Evolutionary conservation across 2,329 filamentous ascomycete species (phyloP).

Genomic region (Niveomyces coronatus): DNA sequence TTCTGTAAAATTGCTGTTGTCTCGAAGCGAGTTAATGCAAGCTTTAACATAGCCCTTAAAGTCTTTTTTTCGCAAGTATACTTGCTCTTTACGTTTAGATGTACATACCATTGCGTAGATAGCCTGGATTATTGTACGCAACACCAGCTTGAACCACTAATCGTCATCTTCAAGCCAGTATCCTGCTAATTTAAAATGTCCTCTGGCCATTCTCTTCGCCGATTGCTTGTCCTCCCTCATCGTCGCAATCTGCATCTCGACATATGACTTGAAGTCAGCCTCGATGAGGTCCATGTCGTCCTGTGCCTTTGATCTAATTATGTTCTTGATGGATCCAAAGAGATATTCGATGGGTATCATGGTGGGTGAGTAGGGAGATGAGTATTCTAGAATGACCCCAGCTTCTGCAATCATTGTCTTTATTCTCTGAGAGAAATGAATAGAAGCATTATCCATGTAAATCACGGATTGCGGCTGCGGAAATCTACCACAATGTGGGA

Average conservation of each 20-base stretch:
- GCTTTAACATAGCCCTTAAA: too few relatives aligned
- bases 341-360: neutral
- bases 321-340: neutral
- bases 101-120: too few relatives aligned
- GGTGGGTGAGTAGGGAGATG: neutral
- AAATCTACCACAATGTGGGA: neutral
- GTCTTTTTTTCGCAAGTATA: too few relatives aligned
- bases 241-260: neutral
- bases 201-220: neutral
- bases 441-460: constrained; percentile 1
- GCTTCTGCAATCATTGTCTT: constrained; percentile 1
- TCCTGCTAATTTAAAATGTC: neutral
- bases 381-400: neutral
- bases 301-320: neutral
- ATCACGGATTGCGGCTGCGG: constrained; percentile 1
- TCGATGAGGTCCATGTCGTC: neutral
- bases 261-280: neutral
- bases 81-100: too few relatives aligned
- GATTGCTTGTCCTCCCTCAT: neutral
- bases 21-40: too few relatives aligned
- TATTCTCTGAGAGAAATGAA: constrained; percentile 1
- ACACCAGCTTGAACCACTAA: too few relatives aligned
- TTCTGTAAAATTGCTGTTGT: too few relatives aligned
- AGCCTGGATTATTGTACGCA: too few relatives aligned
- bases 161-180: neutral